Evolutionary conservation across 495 filamentous ascomycete species (phyloP).

Genomic region (Annulohypoxylon nitens): DNA sequence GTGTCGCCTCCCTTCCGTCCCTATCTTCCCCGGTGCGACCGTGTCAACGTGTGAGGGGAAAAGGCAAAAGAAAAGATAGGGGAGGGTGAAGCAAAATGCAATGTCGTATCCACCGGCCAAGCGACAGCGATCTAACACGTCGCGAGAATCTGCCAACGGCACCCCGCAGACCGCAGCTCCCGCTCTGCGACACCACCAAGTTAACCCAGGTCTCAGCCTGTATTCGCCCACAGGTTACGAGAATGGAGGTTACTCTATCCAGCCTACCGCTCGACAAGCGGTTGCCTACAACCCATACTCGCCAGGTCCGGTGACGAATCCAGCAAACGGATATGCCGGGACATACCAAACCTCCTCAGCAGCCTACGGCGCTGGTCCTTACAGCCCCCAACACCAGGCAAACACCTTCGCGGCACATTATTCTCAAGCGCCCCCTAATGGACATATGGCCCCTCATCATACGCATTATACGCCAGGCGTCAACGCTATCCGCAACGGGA

Average conservation of each 20-base stretch:
- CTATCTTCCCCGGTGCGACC: constrained; percentile 22
- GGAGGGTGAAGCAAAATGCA: constrained; percentile 44
- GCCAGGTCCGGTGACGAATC: constrained; percentile 46
- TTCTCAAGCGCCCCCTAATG: constrained; percentile 45
- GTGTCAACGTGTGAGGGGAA: constrained; percentile 30
- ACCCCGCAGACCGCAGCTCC: constrained; percentile 47
- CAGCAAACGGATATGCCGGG: constrained; percentile 48
- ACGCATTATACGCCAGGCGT: constrained; percentile 44
- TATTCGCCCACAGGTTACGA: constrained; percentile 45
- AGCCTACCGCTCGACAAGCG: constrained; percentile 39
- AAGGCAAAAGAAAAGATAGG: constrained; percentile 15
- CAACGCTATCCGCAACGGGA: constrained; percentile 44
- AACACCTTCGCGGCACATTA: constrained; percentile 48
- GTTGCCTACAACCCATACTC: constrained; percentile 48
- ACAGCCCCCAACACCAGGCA: constrained; percentile 49
- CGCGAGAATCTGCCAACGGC: constrained; percentile 50
- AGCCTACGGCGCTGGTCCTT: constrained; percentile 44
- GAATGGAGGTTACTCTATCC: constrained; percentile 50
- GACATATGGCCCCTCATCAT: constrained; percentile 46
- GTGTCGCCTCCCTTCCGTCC: constrained; percentile 21
- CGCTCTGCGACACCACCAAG: constrained; percentile 44
- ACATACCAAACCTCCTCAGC: constrained; percentile 45
- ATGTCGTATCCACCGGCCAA: constrained; percentile 54
- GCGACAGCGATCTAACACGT: constrained; percentile 55
- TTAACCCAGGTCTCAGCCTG: constrained; percentile 39